A percentile compares a stretch with the other conserved stretches of the same genome.
These are phyloP conservation scores for Cantharellus anzutake DNA, from an alignment of 768 basidiomycete species.

Conservation along the genomic window DNA sequence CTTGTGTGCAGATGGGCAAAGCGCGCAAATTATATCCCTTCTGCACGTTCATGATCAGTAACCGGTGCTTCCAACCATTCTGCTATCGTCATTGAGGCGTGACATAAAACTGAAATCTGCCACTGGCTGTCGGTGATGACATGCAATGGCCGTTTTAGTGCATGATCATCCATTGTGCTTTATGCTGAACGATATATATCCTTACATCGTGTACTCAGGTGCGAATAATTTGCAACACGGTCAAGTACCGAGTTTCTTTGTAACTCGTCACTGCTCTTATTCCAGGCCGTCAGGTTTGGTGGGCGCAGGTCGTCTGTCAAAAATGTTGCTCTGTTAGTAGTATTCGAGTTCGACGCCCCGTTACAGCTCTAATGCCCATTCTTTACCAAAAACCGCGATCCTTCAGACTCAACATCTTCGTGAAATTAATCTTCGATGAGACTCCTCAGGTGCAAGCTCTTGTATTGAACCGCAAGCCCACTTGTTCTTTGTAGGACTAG, in stretches of 20 bases:
- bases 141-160: no score
- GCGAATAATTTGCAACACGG: slow-evolving; percentile 20
- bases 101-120: no score
- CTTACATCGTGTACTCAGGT: no score
- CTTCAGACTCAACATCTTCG: slow-evolving; percentile 17
- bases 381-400: not conserved
- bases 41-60: no score
- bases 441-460: not conserved
- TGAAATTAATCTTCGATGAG: slow-evolving; percentile 33
- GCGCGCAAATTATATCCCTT: no score
- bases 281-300: slow-evolving; percentile 52
- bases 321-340: slow-evolving; percentile 45
- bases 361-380: not conserved
- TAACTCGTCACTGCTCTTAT: slow-evolving; percentile 1
- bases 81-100: no score
- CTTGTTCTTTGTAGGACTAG: slow-evolving; percentile 21
- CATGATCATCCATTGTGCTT: no score
- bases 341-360: not conserved
- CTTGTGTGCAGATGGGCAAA: no score
- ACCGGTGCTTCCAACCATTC: no score
- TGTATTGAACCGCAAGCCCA: not conserved
- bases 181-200: no score
- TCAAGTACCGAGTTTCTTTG: not conserved
- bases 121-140: no score
- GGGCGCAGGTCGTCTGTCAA: slow-evolving; percentile 48